Base-by-base conservation (phyloP, 2,329 filamentous ascomycete species). In the Amauroascus verrucosus region DNA sequence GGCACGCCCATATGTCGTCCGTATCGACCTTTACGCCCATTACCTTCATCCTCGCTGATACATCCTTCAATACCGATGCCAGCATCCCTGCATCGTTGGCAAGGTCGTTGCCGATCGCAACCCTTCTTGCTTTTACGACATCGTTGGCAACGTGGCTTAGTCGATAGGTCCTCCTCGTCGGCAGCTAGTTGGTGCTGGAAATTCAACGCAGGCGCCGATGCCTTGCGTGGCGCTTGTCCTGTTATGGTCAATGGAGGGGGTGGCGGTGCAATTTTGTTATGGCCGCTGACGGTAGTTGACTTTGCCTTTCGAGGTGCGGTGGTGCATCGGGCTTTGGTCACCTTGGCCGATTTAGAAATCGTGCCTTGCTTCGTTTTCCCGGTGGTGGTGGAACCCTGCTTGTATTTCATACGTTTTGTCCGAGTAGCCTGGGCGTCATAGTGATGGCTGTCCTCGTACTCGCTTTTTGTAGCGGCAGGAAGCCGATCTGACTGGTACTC, bases 111-210 rank as follows among this genome's bases (percentile, higher is more conserved):
- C 55, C 93, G 85, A 73, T 98, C 93, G 67, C 93, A 98, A 11
- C 93, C 93, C 74, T 98, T 98, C 78, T 98, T 98, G 74, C 91
- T 97, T 81, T 98, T 98, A 64, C 93, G 86, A 77, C 93, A 98
- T 55, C 93, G 86, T 70, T 98, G 93, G 76, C 93, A 98, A 58
- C 93, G 89, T 54, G 93, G 93, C 73, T 97, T 96, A 60, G 86
- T 90, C 0, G 91, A 96, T 18, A 97, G 75, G 54, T 96, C 90
- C 60, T 96, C 90, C 60, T 95, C 88, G 60, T 89, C 88, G 30
- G 76, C 75, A 46, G 76, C 79, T 38, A 81, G 71, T 58, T 78
- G 78, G 59, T 80, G 75, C 62, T 82, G 79, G 65, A 82, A 81
- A 64, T 79, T 82, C 64, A 83, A 68, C 9, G 76, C 75, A 13